phyloP scores from a whole-genome alignment of 768 basidiomycete species.

The Baorangia bicolor region DNA sequence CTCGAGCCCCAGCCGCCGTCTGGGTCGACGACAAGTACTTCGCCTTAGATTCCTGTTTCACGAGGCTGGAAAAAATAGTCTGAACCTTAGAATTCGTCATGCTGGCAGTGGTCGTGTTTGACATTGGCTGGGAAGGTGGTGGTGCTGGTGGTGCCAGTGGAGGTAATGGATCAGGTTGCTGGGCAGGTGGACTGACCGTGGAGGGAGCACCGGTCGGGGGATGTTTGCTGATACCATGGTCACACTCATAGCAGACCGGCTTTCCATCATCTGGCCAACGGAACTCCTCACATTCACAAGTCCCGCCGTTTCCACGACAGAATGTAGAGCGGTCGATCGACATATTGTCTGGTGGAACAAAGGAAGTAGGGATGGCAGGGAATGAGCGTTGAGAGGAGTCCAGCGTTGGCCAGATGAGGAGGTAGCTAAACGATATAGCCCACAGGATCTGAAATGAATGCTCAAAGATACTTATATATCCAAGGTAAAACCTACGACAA shows the following conservation, averaged over 20 bases:
- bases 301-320: background rate
- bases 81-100: background rate
- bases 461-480: no score
- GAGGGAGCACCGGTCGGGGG: background rate
- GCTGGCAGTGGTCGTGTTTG: background rate
- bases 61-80: background rate
- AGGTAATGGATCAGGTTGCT: background rate
- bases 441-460: background rate
- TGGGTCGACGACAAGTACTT: background rate
- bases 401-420: no score
- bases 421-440: no score
- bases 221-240: slow-evolving; percentile 1
- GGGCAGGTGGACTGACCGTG: background rate
- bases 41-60: background rate
- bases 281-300: background rate
- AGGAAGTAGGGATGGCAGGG: no score
- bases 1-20: background rate
- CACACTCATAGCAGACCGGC: background rate
- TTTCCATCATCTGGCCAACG: background rate
- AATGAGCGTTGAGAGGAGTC: no score
- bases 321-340: background rate
- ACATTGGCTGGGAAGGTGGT: background rate
- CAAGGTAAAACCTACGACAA: no score
- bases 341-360: background rate
- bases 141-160: background rate